Base-by-base conservation (phyloP, 371 early-diverging fungal species). In the Basidiobolus heterosporus region DNA sequence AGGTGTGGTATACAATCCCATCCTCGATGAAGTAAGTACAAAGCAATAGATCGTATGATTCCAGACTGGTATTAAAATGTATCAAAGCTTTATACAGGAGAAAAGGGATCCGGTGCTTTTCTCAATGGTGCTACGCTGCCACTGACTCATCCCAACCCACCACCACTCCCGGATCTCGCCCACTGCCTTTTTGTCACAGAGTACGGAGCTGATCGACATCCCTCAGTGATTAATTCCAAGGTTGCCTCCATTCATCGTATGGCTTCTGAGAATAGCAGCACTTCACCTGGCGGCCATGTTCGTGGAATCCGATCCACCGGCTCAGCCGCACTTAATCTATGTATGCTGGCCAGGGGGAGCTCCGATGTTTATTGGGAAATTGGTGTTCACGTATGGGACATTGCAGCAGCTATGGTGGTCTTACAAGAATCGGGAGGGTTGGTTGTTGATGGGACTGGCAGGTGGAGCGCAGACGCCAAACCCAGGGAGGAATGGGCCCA, bases 291-390 rank as follows among this genome's bases (percentile, higher is more conserved):
- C 8, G 74, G 67, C 15, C 68, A 71, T 40, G 71, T 78, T 0
- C 77, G 74, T 37, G 87, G 88, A 21, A 62, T 91, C 22, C 78
- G 95, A 11, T 66, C 79, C 22, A 61, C 80, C 0, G 95, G 94
- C 0, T 75, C 82, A 5, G 91, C 86, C 1, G 82, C 90, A 0
- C 52, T 88, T 15, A 80, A 83, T 47, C 60, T 91, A 65, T 78
- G 84, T 50, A 58, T 69, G 16, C 72, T 90, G 3, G 92, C 93
- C 3, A 74, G 82, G 43, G 94, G 93, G 2, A 62, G 71, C 11
- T 59, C 80, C 13, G 94, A 95, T 54, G 66, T 82, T 5, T 93
- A 87, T 58, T 95, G 87, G 85, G 95, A 95, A 61, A 73, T 81
- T 22, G 95, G 94, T 3, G 72, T 70, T 57, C 45, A 51, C 11